Evolutionary conservation across 257 asterid genomes (phyloP).

Genomic region (Cynanchum wilfordii): DNA sequence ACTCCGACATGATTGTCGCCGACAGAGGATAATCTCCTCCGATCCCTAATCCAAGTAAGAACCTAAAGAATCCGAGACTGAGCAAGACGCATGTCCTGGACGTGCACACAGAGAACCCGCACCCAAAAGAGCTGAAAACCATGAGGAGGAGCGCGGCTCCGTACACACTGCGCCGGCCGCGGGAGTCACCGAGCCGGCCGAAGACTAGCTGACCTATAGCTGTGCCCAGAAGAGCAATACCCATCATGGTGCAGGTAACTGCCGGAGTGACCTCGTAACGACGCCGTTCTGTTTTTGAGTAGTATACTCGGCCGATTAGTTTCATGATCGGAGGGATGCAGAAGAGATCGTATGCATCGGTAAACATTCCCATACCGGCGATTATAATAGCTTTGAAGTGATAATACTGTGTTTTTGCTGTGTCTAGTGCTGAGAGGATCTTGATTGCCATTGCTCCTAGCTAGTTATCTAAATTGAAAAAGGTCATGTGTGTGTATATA

Average conservation of each 20-base stretch:
- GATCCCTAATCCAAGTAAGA: constrained; percentile 46
- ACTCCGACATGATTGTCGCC: constrained; percentile 67
- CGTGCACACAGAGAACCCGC: constrained; percentile 48
- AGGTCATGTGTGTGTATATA: too few relatives aligned
- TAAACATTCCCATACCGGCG: constrained; percentile 62
- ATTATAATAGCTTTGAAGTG: constrained; percentile 55
- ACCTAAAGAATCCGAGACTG: constrained; percentile 44
- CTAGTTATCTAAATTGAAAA: neutral
- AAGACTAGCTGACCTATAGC: constrained; percentile 42
- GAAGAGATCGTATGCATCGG: constrained; percentile 57
- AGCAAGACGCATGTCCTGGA: constrained; percentile 40
- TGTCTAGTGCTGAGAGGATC: constrained; percentile 48
- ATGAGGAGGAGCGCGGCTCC: constrained; percentile 43
- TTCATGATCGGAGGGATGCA: constrained; percentile 53
- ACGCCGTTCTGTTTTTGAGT: constrained; percentile 1
- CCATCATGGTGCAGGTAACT: constrained; percentile 35
- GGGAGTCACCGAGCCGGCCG: constrained; percentile 46
- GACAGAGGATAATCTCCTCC: constrained; percentile 64
- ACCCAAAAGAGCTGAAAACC: constrained; percentile 46
- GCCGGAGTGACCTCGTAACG: constrained; percentile 22
- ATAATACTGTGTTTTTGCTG: constrained; percentile 46
- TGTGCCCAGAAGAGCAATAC: constrained; percentile 43
- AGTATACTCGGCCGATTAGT: constrained; percentile 45
- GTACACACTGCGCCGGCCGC: constrained; percentile 50
- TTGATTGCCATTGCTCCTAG: constrained; percentile 36